Evolutionary conservation across 2,329 filamentous ascomycete genomes (phyloP), one percentile per base, ranked within the genome.

Genomic region (Beauveria sp.): DNA sequence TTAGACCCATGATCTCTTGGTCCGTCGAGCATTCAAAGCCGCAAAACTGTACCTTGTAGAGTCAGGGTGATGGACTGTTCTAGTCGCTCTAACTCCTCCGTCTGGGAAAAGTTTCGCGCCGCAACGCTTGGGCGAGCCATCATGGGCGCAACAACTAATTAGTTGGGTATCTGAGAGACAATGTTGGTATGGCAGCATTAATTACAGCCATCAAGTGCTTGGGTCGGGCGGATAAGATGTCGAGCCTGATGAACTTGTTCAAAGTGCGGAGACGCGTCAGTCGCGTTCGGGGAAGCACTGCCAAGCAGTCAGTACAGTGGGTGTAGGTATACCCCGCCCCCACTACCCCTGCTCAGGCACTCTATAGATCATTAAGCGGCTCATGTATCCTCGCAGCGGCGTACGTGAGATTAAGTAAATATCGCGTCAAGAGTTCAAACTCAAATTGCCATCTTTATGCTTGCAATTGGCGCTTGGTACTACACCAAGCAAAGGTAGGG

Each of bases 31-130:
- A 12, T 5, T 7, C 3, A 12, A 4, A 26, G 64, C 62, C 64
- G 52, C 18, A 28, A 38, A 8, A 0, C 66, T 69, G 63, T 74
- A 89, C 91, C 91, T 87, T 98, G 95, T 24, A 99, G 80, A 0
- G 93, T 98, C 46, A 98, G 81, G 0, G 95, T 99, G 68, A 99
- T 98, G 24, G 91, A 96, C 74, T 99, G 95, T 74, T 99, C 95
- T 4, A 99, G 80, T 74, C 89, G 93, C 77, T 99, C 95, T 59
- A 99, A 81, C 80, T 99, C 95, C 73, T 99, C 95, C 0, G 93
- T 96, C 64, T 97, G 81, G 5, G 91, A 91, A 64, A 98, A 79
- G 54, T 77, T 82, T 64, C 84, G 77, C 48, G 80, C 74, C 2
- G 82, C 76, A 28, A 74, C 70, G 49, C 76, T 76, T 22, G 79